These are phyloP conservation scores for Picea mariana DNA, from an alignment of 83 land plant species.

Conservation along the genomic window DNA sequence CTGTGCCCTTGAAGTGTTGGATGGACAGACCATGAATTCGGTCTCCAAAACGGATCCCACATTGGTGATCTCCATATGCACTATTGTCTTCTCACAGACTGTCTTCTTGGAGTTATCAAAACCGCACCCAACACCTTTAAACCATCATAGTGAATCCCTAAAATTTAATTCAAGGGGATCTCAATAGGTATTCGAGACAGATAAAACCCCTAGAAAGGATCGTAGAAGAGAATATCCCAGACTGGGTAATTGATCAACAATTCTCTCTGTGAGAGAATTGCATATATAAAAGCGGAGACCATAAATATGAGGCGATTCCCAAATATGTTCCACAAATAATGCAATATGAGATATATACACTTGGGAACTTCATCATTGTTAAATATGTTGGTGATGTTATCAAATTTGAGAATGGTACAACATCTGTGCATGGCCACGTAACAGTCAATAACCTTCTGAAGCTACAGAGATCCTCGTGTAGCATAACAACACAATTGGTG, in stretches of 20 bases:
- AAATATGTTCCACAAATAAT: neutral
- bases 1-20: constrained; percentile 4
- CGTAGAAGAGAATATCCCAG: constrained; percentile 23
- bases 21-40: constrained; percentile 23
- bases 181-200: constrained; percentile 23
- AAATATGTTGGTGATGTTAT: neutral
- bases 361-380: neutral
- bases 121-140: neutral
- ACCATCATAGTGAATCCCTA: neutral
- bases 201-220: constrained; percentile 28
- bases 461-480: neutral
- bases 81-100: constrained; percentile 10
- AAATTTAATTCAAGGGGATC: constrained; percentile 11
- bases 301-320: neutral
- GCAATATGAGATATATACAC: neutral
- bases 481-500: neutral
- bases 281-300: neutral
- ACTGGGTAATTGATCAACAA: neutral
- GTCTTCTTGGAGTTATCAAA: neutral
- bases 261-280: neutral
- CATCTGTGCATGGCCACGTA: neutral
- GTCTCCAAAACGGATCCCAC: neutral
- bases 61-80: constrained; percentile 24
- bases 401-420: neutral
- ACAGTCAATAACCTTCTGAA: neutral